Evolutionary conservation across 805 yeast genomes (phyloP).

Genomic region (Saccharomycopsis schoenii): DNA sequence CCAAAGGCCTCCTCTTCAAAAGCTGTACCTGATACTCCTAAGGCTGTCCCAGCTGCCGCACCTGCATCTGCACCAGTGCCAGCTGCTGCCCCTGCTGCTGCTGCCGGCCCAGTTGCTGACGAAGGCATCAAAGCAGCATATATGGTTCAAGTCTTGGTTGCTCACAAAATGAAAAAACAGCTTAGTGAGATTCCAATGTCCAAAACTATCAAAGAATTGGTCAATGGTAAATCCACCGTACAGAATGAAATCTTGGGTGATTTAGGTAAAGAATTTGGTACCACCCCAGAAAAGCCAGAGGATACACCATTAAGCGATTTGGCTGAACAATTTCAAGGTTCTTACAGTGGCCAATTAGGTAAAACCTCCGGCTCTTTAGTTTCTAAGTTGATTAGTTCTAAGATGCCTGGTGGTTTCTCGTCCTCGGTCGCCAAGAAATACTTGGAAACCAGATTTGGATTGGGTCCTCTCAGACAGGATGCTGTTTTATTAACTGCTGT

Average conservation of each 20-base stretch:
- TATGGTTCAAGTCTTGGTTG: constrained; percentile 80
- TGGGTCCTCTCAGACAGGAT: constrained; percentile 91
- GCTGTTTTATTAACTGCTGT: constrained; percentile 74
- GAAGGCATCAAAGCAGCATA: constrained; percentile 81
- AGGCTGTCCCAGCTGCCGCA: constrained; percentile 27
- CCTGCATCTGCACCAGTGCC: constrained; percentile 29
- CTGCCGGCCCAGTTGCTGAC: constrained; percentile 74
- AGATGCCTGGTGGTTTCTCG: constrained; percentile 99
- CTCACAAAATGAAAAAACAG: constrained; percentile 90
- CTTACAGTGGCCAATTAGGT: constrained; percentile 83
- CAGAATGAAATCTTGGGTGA: constrained; percentile 99
- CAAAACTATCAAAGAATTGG: constrained; percentile 93
- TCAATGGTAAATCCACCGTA: constrained; percentile 97
- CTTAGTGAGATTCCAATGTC: constrained; percentile 76
- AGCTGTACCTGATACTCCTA: constrained; percentile 32
- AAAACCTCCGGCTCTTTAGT: constrained; percentile 85
- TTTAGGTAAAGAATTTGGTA: constrained; percentile 94
- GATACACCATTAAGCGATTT: constrained; percentile 94
- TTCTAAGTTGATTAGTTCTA: constrained; percentile 86
- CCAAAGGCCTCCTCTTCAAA: constrained; percentile 28
- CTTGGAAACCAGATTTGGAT: constrained; percentile 86
- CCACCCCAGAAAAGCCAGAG: constrained; percentile 98
- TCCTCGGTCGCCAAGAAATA: constrained; percentile 87
- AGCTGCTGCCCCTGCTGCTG: constrained; percentile 21
- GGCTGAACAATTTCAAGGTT: constrained; percentile 90